Percentiles rank a stretch among this genome's conserved stretches.
Conservation (phyloP, 805 yeast species). For the Teunomyces aglyptinius region DNA sequence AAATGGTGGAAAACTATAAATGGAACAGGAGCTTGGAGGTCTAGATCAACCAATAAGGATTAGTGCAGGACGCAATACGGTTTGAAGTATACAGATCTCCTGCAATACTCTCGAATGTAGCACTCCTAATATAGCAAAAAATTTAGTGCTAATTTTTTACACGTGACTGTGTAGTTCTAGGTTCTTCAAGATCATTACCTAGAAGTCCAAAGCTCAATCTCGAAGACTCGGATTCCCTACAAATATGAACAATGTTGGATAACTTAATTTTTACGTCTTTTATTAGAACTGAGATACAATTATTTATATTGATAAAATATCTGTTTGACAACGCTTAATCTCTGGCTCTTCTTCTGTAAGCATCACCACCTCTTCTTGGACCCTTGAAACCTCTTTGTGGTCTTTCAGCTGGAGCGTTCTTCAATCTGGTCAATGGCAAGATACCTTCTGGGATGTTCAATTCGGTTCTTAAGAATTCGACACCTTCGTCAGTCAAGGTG, state of each 20-base stretch:
- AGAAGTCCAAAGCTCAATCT: too few relatives aligned
- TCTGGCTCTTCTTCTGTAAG: slow-evolving; percentile 64
- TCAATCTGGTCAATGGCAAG: slow-evolving; percentile 97
- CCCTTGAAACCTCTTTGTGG: slow-evolving; percentile 48
- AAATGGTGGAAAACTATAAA: slow-evolving; percentile 1
- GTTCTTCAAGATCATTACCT: too few relatives aligned
- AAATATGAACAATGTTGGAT: not conserved
- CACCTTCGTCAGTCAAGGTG: slow-evolving; percentile 99
- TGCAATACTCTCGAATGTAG: not conserved
- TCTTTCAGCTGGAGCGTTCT: slow-evolving; percentile 85
- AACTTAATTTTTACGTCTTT: slow-evolving; percentile 1
- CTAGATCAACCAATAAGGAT: slow-evolving; percentile 3
- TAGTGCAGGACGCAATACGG: not conserved
- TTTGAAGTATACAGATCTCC: not conserved
- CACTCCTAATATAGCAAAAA: not conserved
- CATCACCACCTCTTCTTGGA: slow-evolving; percentile 41
- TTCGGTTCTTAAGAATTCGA: slow-evolving; percentile 96
- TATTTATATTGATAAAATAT: slow-evolving; percentile 4
- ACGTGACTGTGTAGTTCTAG: not conserved
- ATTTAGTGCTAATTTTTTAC: not conserved
- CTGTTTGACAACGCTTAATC: slow-evolving; percentile 30
- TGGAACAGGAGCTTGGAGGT: not conserved
- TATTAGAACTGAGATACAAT: slow-evolving; percentile 4
- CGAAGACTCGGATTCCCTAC: too few relatives aligned
- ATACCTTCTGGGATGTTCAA: slow-evolving; percentile 98